phyloP scores from a whole-genome alignment of 2,329 filamentous ascomycete species.

The Apiospora rasikravindrae region DNA sequence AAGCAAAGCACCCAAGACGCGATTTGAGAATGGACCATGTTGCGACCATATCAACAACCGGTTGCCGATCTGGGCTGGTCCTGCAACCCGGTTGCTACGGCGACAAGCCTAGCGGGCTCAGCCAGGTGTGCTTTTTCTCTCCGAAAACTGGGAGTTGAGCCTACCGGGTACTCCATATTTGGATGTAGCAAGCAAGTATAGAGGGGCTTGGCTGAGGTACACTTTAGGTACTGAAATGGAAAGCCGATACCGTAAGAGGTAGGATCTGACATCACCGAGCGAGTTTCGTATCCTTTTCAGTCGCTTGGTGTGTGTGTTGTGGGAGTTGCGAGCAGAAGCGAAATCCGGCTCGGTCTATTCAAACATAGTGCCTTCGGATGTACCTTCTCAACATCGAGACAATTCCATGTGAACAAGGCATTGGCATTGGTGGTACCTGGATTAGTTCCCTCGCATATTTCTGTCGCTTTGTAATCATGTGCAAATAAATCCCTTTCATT shows the following conservation, averaged over 20 bases:
- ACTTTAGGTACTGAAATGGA: neutral
- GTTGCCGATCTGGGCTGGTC: neutral
- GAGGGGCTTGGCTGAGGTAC: neutral
- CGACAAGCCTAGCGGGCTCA: neutral
- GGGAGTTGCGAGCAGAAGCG: neutral
- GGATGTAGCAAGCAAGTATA: neutral
- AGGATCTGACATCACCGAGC: neutral
- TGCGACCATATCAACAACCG: conserved; percentile 14
- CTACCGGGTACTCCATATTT: neutral
- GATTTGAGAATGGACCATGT: conserved; percentile 4
- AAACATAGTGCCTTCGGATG: no score
- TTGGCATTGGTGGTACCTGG: neutral
- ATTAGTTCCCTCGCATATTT: neutral
- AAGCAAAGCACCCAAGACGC: conserved; percentile 15
- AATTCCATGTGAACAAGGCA: neutral
- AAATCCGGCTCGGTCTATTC: no score
- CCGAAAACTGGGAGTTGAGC: neutral
- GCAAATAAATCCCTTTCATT: no score
- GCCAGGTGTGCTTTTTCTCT: neutral
- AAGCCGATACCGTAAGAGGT: no score
- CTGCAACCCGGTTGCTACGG: conserved; percentile 6
- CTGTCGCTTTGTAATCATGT: neutral
- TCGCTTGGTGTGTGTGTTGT: neutral
- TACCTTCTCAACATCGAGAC: neutral
- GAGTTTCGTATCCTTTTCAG: neutral